These are phyloP conservation scores for Henckelia pumila DNA, from an alignment of 257 asterid species.

Conservation along the genomic window DNA sequence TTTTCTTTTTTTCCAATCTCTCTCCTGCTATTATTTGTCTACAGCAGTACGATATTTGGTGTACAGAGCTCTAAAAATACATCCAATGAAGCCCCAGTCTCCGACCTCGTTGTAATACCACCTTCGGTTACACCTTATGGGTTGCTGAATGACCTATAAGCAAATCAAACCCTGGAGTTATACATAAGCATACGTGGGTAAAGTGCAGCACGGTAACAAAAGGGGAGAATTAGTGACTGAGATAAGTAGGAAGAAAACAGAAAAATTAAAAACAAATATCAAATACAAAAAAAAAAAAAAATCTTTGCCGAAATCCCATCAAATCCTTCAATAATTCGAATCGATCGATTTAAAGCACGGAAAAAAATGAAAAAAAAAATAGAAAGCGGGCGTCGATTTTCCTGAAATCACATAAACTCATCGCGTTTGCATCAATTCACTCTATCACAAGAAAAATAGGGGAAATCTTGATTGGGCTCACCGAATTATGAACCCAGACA, in stretches of 20 bases:
- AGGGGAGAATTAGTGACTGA: constrained; percentile 20
- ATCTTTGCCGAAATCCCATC: not conserved
- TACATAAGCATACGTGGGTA: not conserved
- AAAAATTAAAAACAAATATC: constrained; percentile 1
- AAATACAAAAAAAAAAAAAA: constrained; percentile 19
- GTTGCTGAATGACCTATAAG: constrained; percentile 32
- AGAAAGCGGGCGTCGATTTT: not conserved
- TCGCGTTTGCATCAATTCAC: not conserved
- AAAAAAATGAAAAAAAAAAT: too few relatives aligned
- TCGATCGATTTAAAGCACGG: not conserved
- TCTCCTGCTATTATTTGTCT: constrained; percentile 7
- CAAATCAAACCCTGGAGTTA: constrained; percentile 28
- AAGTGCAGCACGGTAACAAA: not conserved
- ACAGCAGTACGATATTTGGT: constrained; percentile 13
- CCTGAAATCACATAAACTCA: not conserved
- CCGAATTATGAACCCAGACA: not conserved
- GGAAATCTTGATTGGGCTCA: not conserved
- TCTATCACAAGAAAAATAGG: not conserved
- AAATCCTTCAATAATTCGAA: not conserved
- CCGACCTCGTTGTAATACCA: not conserved
- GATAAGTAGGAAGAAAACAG: constrained; percentile 31
- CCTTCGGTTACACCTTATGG: constrained; percentile 31
- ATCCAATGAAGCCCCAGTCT: constrained; percentile 24
- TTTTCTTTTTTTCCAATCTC: too few relatives aligned
- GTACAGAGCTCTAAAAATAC: constrained; percentile 24